Evolutionary conservation across 1,139 yeast species (phyloP).

Genomic region (Hemisphaericaspora xylofermentans): DNA sequence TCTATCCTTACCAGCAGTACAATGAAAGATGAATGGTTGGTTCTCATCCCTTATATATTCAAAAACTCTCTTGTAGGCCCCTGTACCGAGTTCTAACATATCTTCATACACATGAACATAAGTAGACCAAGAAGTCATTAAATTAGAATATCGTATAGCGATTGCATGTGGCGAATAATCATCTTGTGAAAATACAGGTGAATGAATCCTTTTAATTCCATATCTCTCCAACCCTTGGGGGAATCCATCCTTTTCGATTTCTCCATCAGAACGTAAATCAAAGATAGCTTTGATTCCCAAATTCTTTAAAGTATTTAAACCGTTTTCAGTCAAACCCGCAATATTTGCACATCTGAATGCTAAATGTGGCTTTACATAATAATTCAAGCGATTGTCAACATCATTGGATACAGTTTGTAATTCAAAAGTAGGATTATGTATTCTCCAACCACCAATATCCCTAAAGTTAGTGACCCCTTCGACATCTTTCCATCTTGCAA

Average conservation of each 20-base stretch:
- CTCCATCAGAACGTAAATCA: conserved; percentile 69
- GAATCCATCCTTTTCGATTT: conserved; percentile 52
- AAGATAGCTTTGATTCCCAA: conserved; percentile 58
- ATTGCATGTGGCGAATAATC: conserved; percentile 69
- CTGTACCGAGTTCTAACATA: conserved; percentile 50
- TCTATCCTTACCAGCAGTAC: conserved; percentile 87
- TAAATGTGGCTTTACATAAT: conserved; percentile 53
- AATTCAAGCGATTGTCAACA: conserved; percentile 16
- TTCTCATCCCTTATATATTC: conserved; percentile 51
- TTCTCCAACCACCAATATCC: conserved; percentile 77
- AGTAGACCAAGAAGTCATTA: conserved; percentile 63
- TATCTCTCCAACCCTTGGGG: conserved; percentile 33
- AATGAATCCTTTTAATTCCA: conserved; percentile 53
- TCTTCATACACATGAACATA: conserved; percentile 64
- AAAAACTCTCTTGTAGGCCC: conserved; percentile 49
- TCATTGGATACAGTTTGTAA: conserved; percentile 7
- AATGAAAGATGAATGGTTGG: conserved; percentile 60
- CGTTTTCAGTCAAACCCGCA: conserved; percentile 47
- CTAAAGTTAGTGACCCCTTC: conserved; percentile 75
- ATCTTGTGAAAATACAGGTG: conserved; percentile 57
- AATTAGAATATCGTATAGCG: conserved; percentile 54
- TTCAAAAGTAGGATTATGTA: conserved; percentile 31
- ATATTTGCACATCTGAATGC: conserved; percentile 68
- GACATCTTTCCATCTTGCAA: conserved; percentile 57
- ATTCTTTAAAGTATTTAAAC: conserved; percentile 37